Evolutionary conservation across 495 filamentous ascomycete genomes (phyloP), one percentile per base, ranked within the genome.

Genomic region (Astrothelium macrocarpum): DNA sequence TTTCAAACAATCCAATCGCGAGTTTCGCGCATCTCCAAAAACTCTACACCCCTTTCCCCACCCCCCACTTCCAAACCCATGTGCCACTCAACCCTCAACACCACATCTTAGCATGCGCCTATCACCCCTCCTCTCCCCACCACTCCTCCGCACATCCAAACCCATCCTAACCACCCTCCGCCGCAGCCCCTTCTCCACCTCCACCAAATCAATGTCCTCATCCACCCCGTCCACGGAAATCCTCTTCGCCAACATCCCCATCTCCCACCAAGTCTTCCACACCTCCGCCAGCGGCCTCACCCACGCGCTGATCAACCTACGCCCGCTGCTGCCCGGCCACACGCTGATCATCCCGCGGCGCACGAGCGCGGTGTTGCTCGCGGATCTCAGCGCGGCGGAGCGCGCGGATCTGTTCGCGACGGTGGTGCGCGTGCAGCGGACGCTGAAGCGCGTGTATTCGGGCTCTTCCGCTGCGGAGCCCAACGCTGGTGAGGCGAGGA

Each of bases 281-380:
- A 78, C 75, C 67, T 56, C 49, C 2, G 23, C 49, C 10, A 95
- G 92, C 12, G 79, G 87, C 14, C 80, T 85, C 69, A 85, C 85
- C 72, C 94, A 89, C 79, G 88, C 88, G 64, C 82, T 96, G 60
- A 91, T 96, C 26, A 97, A 97, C 79, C 83, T 97, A 70, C 96
- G 96, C 75, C 94, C 94, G 14, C 83, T 98, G 20, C 83, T 97
- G 0, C 91, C 94, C 0, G 94, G 94, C 56, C 94, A 98, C 77
- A 87, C 97, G 62, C 88, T 98, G 29, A 81, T 97, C 63, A 87
- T 82, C 59, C 84, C 88, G 2, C 81, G 82, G 32, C 76, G 76
- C 25, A 75, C 81, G 20, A 88, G 90, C 68, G 80, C 82, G 42
- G 88, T 90, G 53, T 78, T 97, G 36, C 77, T 97, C 42, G 80